Conservation (phyloP, 2,329 filamentous ascomycete species). For the Fusarium metavorans region DNA sequence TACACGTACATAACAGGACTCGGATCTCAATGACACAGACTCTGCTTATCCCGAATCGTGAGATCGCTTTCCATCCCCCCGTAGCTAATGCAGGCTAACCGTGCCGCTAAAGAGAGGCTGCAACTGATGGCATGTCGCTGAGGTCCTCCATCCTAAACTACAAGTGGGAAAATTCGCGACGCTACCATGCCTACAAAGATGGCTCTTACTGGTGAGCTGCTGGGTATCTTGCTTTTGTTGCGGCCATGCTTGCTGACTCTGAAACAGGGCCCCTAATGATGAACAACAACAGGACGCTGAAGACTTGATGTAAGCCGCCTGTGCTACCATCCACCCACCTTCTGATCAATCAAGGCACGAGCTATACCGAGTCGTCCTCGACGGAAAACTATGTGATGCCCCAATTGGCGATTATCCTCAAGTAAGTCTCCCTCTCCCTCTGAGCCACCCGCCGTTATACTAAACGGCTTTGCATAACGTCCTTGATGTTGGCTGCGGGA, state of each 20-base stretch:
- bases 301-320: background rate
- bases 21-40: background rate
- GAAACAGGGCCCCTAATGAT: background rate
- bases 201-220: background rate
- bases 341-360: background rate
- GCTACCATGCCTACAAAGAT: constrained; percentile 2
- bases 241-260: background rate
- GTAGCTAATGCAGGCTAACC: background rate
- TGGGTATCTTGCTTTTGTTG: background rate
- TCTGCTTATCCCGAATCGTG: constrained; percentile 2
- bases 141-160: background rate
- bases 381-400: background rate
- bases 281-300: constrained; percentile 5
- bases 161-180: constrained; percentile 6
- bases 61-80: background rate
- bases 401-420: background rate
- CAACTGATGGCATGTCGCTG: background rate
- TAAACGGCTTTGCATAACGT: background rate
- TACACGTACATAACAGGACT: background rate
- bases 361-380: background rate
- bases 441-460: background rate
- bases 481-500: constrained; percentile 2
- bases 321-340: background rate
- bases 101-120: background rate
- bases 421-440: background rate